Conservation (phyloP, 2,329 filamentous ascomycete species). For the Phyllosticta citribraziliensis region DNA sequence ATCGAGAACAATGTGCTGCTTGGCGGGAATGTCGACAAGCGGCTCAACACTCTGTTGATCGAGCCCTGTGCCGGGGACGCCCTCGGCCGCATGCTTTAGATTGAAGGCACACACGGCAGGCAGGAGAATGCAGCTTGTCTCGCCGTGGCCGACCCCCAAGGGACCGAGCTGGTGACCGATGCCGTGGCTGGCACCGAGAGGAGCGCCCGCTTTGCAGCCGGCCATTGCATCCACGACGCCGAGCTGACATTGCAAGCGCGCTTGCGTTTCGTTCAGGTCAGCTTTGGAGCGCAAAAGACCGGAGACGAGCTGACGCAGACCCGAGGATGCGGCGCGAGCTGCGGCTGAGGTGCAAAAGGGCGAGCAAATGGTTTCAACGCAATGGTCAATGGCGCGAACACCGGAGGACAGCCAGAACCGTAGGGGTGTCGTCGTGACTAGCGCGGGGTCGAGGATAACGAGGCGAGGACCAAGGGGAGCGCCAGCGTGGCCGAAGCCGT, state of each 20-base stretch:
- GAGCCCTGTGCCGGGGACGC: neutral
- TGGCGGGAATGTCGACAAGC: conserved; percentile 21
- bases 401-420: conserved; percentile 50
- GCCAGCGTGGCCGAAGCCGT: conserved; percentile 16
- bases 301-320: too few species aligned
- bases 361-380: conserved; percentile 46
- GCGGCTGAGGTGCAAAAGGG: conserved; percentile 26
- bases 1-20: conserved; percentile 31
- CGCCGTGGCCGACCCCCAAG: conserved; percentile 49
- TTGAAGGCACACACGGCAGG: conserved; percentile 51
- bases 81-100: conserved; percentile 14
- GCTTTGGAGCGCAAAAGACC: too few species aligned
- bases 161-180: conserved; percentile 39
- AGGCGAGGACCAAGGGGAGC: conserved; percentile 35
- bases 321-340: too few species aligned
- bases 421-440: conserved; percentile 42
- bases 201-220: conserved; percentile 32
- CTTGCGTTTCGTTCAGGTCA: conserved; percentile 31
- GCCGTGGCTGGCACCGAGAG: conserved; percentile 30
- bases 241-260: conserved; percentile 39
- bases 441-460: conserved; percentile 46
- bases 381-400: conserved; percentile 46
- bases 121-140: conserved; percentile 48
- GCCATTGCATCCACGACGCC: conserved; percentile 46
- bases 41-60: conserved; percentile 19